Base-by-base conservation (phyloP, 2,329 filamentous ascomycete genomes). In the Xylariaceae sp. region DNA sequence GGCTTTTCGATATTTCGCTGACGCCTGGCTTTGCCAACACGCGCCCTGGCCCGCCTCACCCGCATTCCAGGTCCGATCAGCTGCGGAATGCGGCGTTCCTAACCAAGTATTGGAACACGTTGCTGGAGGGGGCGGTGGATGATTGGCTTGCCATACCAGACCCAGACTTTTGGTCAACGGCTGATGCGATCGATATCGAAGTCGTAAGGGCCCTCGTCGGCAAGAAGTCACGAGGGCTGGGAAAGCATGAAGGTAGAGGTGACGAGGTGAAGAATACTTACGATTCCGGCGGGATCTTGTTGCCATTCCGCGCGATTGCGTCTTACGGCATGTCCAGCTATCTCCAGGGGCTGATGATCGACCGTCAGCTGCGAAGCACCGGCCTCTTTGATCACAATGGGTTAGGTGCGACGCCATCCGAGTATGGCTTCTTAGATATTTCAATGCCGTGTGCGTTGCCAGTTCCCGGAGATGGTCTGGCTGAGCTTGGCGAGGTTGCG, bases 81-180 rank as follows among this genome's bases (percentile, higher is more conserved):
- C 69, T 80, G 61, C 78, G 77, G 54, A 82, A 81, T 55, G 79
- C 79, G 1, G 74, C 75, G 1, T 72, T 74, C 46, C 63, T 84
- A 39, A 78, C 78, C 0, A 63, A 63, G 8, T 67, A 70, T 12
- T 84, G 80, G 80, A 80, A 84, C 57, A 59, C 67, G 4, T 59
- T 67, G 36, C 55, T 82, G 3, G 66, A 70, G n/a, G 66, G 65
- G 6, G 66, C 67, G 15, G 66, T 80, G 47, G 64, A 68, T 0
- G 60, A 69, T 7, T 84, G 80, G 80, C 68, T 70, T 41, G 63
- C 67, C 12, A 72, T 60, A 46, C 65, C 64, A 1, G 62, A 62
- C 29, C 57, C 51, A 8, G 59, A 62, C 8, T 22, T 51, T 19
- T 48, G 56, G 46, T 49, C 55, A 5, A 55, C 57, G 2, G 47